These are phyloP conservation scores for Chrysosporium queenslandicum DNA, from an alignment of 2,329 filamentous ascomycete species.

Conservation along the genomic window DNA sequence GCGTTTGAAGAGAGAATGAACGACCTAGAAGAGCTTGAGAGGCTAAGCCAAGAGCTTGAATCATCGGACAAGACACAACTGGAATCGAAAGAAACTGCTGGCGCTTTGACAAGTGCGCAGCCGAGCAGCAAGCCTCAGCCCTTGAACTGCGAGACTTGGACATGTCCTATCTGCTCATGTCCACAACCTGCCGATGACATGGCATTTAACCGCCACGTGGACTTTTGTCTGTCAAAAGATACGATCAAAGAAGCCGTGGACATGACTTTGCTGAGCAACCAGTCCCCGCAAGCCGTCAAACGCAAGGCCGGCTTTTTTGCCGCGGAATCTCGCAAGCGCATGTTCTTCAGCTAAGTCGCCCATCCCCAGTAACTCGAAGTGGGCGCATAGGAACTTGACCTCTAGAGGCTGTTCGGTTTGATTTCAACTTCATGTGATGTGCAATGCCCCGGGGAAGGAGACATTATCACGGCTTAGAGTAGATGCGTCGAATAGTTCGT, in stretches of 20 bases:
- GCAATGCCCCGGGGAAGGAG: too few relatives aligned
- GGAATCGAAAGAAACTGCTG: background rate
- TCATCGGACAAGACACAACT: slow-evolving; percentile 2
- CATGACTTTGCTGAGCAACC: slow-evolving; percentile 29
- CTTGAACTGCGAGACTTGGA: slow-evolving; percentile 46
- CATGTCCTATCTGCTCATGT: slow-evolving; percentile 76
- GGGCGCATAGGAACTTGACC: too few relatives aligned
- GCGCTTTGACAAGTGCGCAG: background rate
- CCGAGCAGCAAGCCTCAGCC: background rate
- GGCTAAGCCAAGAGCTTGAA: slow-evolving; percentile 48
- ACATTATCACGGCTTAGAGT: too few relatives aligned
- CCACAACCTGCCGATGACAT: slow-evolving; percentile 66
- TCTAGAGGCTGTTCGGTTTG: too few relatives aligned
- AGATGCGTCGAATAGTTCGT: too few relatives aligned
- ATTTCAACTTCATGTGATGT: too few relatives aligned
- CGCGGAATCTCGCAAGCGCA: slow-evolving; percentile 24
- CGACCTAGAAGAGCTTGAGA: slow-evolving; percentile 52
- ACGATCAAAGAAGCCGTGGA: slow-evolving; percentile 78
- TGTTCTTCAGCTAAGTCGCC: slow-evolving; percentile 14
- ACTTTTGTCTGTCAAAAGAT: slow-evolving; percentile 75
- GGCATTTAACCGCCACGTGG: slow-evolving; percentile 82
- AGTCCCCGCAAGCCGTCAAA: slow-evolving; percentile 13
- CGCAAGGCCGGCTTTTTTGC: slow-evolving; percentile 24
- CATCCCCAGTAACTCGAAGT: background rate
- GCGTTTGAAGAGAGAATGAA: slow-evolving; percentile 51